Evolutionary conservation across 805 yeast genomes (phyloP).

Genomic region (Barnettozyma siamensis): DNA sequence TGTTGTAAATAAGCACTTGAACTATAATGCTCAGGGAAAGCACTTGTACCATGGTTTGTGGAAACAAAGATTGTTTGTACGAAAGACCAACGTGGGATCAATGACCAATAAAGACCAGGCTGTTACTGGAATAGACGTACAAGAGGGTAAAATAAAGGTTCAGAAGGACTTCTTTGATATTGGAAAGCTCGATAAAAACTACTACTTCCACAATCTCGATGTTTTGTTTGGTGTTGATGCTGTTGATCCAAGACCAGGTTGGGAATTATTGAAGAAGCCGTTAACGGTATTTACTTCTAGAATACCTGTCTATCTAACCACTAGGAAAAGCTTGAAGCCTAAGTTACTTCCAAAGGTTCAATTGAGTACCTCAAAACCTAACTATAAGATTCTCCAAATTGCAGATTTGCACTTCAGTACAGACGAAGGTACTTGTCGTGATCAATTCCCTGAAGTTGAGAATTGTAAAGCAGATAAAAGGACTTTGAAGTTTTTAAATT

Average conservation of each 20-base stretch:
- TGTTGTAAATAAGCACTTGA: slow-evolving; percentile 10
- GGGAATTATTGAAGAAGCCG: slow-evolving; percentile 36
- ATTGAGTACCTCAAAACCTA: slow-evolving; percentile 25
- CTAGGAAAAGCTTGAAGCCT: slow-evolving; percentile 14
- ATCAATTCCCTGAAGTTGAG: slow-evolving; percentile 53
- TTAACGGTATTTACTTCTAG: slow-evolving; percentile 7
- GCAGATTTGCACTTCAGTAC: slow-evolving; percentile 93
- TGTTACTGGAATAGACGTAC: neutral
- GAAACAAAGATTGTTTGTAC: slow-evolving; percentile 10
- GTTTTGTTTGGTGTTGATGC: slow-evolving; percentile 69
- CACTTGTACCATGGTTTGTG: slow-evolving; percentile 2
- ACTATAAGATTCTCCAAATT: slow-evolving; percentile 76
- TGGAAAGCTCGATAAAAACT: slow-evolving; percentile 1
- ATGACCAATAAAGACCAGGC: slow-evolving; percentile 6
- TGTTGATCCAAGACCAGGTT: slow-evolving; percentile 70
- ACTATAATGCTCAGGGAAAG: slow-evolving; percentile 8
- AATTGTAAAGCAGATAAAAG: slow-evolving; percentile 62
- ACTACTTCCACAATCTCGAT: slow-evolving; percentile 39
- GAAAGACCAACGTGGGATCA: slow-evolving; percentile 3
- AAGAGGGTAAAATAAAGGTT: too few species aligned
- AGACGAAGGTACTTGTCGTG: slow-evolving; percentile 73
- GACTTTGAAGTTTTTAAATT: slow-evolving; percentile 55
- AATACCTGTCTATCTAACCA: slow-evolving; percentile 21
- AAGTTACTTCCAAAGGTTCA: slow-evolving; percentile 6
- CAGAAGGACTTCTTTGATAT: too few species aligned